A percentile compares a stretch with the other conserved stretches of the same genome.
Evolutionary conservation across 257 asterid genomes (phyloP).

Genomic region (Nicotiana noctiflora): DNA sequence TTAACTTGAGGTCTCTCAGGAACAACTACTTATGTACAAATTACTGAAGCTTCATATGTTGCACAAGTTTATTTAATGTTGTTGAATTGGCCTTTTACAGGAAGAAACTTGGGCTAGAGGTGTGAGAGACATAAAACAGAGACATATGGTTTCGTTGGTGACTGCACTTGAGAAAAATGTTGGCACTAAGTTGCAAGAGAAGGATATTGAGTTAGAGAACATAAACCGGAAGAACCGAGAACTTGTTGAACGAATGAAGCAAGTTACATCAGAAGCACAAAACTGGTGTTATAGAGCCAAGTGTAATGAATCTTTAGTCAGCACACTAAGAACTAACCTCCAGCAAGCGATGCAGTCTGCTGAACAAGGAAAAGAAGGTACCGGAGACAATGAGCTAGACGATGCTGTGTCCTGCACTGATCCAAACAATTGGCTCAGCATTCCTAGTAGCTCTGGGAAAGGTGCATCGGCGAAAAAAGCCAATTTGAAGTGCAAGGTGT

Average conservation of each 20-base stretch:
- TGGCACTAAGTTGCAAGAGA: slow-evolving; percentile 48
- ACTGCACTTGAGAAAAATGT: slow-evolving; percentile 45
- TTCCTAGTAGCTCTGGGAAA: slow-evolving; percentile 23
- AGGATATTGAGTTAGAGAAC: slow-evolving; percentile 52
- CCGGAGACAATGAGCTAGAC: slow-evolving; percentile 55
- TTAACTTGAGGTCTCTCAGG: too few relatives aligned
- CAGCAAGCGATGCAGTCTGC: slow-evolving; percentile 55
- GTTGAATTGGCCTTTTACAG: slow-evolving; percentile 27
- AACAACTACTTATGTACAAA: too few relatives aligned
- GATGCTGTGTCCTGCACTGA: slow-evolving; percentile 61
- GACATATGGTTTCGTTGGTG: slow-evolving; percentile 60
- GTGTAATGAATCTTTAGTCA: slow-evolving; percentile 75
- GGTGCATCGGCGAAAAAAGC: slow-evolving; percentile 17
- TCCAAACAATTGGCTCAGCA: slow-evolving; percentile 46
- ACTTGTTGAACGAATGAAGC: slow-evolving; percentile 65
- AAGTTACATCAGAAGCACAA: slow-evolving; percentile 59
- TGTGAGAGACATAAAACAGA: slow-evolving; percentile 52
- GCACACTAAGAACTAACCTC: slow-evolving; percentile 50
- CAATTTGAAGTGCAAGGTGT: slow-evolving; percentile 38
- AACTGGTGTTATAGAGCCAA: slow-evolving; percentile 83
- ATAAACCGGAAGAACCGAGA: slow-evolving; percentile 57
- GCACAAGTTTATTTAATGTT: neutral
- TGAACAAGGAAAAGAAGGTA: slow-evolving; percentile 52
- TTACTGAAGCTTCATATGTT: too few relatives aligned
- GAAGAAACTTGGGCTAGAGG: slow-evolving; percentile 60